These are phyloP conservation scores for Leccinum sublutescens DNA, from an alignment of 768 basidiomycete species.

Conservation along the genomic window DNA sequence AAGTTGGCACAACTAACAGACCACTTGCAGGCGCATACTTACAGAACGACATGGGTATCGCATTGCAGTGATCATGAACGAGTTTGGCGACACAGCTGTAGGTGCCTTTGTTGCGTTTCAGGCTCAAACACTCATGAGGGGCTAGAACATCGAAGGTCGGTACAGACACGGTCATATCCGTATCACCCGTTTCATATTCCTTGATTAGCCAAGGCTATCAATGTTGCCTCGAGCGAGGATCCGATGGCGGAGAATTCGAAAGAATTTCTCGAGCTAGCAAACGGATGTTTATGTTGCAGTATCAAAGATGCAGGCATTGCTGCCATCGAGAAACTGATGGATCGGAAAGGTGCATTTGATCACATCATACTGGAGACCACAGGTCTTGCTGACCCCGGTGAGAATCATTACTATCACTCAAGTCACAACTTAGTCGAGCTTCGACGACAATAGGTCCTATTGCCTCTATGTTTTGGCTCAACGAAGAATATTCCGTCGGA, in stretches of 20 bases:
- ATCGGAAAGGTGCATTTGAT: constrained; percentile 84
- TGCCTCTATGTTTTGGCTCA: constrained; percentile 84
- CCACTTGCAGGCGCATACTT: constrained; percentile 65
- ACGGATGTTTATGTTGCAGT: constrained; percentile 98
- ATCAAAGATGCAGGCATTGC: constrained; percentile 93
- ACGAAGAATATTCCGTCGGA: constrained; percentile 74
- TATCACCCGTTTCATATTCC: background rate
- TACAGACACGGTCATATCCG: background rate
- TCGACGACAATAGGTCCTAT: constrained; percentile 59
- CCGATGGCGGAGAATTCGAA: constrained; percentile 65
- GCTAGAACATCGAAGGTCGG: constrained; percentile 88
- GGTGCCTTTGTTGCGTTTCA: constrained; percentile 26
- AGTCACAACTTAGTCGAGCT: constrained; percentile 1
- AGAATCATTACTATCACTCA: constrained; percentile 6
- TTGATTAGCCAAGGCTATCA: constrained; percentile 76
- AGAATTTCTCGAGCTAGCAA: constrained; percentile 89
- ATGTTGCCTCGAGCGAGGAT: constrained; percentile 66
- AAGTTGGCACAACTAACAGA: background rate
- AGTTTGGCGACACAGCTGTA: constrained; percentile 94
- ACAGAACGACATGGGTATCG: constrained; percentile 93
- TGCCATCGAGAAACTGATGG: constrained; percentile 91
- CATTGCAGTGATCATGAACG: constrained; percentile 98
- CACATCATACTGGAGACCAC: constrained; percentile 96
- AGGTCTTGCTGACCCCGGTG: constrained; percentile 93
- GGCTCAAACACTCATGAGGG: constrained; percentile 18